Base-by-base conservation (phyloP, 2,329 filamentous ascomycete species). In the Trichoderma cornu-damae region DNA sequence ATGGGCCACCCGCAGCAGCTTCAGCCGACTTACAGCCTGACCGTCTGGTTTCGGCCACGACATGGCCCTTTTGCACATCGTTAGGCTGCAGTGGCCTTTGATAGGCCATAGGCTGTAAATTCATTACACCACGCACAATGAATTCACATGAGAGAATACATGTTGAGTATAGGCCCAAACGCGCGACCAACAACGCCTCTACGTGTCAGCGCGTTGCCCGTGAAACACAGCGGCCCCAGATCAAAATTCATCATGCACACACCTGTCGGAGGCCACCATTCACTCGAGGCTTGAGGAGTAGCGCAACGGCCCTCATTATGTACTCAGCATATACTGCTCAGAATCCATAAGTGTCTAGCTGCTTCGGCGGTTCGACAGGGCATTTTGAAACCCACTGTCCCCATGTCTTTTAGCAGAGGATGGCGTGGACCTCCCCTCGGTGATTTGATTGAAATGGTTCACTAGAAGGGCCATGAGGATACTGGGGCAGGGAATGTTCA, bases 401-500 rank as follows among this genome's bases (percentile, higher is more conserved):
- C 2, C 4, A 50, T 57, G 54, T 28, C 37, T 37, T 51, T 24
- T 11, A 12, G 30, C n/a, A 42, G 14, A 4, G 40, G n/a, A 11
- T 44, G 24, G 38, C 54, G 38, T 14, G 46, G 47, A 14, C 62
- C 58, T 46, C 64, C 66, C 3, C 44, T 66, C 1, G 67, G 67
- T 43, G 58, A 61, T 1, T 20, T 68, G 3, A 49, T 68, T n/a
- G 60, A 66, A 18, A 56, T 26, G 16, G 58, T 68, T 22, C 48
- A 30, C 3, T 54, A 18, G n/a, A 60, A 60, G 1, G 48, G 24
- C 4, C 46, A 68, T 1, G 26, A 34, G 5, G 42, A 58, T 6
- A 20, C 26, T 3, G 18, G 22, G 3, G 2, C 26, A 7, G 34
- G 18, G 3, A 7, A 38, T 3, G 7, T 7, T 6, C 6, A 9